Evolutionary conservation across 2,329 filamentous ascomycete genomes (phyloP).

Genomic region (Fusarium sp.): DNA sequence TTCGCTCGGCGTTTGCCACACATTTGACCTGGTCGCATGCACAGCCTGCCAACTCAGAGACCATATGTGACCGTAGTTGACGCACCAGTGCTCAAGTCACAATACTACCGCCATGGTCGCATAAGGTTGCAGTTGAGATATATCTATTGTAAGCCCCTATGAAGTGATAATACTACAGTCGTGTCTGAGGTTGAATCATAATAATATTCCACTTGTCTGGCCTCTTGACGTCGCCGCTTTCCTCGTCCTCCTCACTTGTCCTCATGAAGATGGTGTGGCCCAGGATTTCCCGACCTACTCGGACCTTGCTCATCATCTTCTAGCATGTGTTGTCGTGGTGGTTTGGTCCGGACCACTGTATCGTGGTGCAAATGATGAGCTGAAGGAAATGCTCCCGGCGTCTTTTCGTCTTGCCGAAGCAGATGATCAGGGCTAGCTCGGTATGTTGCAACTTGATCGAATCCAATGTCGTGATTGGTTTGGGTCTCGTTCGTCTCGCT

Average conservation of each 20-base stretch:
- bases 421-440: slow-evolving; percentile 18
- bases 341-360: neutral
- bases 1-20: neutral
- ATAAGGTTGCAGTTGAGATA: slow-evolving; percentile 4
- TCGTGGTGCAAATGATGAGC: slow-evolving; percentile 28
- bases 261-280: slow-evolving; percentile 30
- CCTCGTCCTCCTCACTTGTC: slow-evolving; percentile 8
- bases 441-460: slow-evolving; percentile 9
- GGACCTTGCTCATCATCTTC: slow-evolving; percentile 20
- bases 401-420: slow-evolving; percentile 21
- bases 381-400: slow-evolving; percentile 4
- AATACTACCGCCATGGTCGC: neutral
- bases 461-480: slow-evolving; percentile 13
- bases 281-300: neutral
- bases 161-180: slow-evolving; percentile 28
- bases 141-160: slow-evolving; percentile 21
- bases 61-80: neutral
- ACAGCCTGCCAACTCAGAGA: slow-evolving; percentile 19
- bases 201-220: neutral
- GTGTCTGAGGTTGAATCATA: slow-evolving; percentile 24
- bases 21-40: slow-evolving; percentile 7
- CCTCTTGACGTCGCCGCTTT: neutral
- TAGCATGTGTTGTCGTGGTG: slow-evolving; percentile 21
- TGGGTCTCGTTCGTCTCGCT: neutral
- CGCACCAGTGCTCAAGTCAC: neutral